These are phyloP conservation scores for Vigna angularis DNA, from an alignment of 306 rosid species.

Conservation along the genomic window DNA sequence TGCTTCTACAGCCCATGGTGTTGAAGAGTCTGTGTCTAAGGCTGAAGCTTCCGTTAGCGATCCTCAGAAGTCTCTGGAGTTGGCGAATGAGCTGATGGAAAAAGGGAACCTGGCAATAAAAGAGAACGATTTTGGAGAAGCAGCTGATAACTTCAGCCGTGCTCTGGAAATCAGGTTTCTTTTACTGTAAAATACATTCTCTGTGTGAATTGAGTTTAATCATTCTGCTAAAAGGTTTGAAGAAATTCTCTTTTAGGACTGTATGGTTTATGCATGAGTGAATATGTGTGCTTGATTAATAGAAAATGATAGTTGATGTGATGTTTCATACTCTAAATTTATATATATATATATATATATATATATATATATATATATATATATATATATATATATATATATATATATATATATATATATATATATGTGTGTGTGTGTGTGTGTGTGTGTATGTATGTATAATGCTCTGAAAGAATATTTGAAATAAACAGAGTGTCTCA, in stretches of 20 bases:
- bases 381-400: too few relatives aligned
- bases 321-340: slow-evolving; percentile 7
- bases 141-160: slow-evolving; percentile 89
- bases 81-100: slow-evolving; percentile 69
- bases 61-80: slow-evolving; percentile 59
- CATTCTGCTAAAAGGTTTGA: background rate
- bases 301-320: slow-evolving; percentile 18
- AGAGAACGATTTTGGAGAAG: slow-evolving; percentile 70
- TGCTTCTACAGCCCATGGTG: slow-evolving; percentile 47
- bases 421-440: too few relatives aligned
- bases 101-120: slow-evolving; percentile 76
- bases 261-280: slow-evolving; percentile 13
- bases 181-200: background rate
- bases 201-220: background rate
- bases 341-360: background rate
- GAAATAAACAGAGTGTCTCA: slow-evolving; percentile 64
- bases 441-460: too few relatives aligned
- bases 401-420: too few relatives aligned
- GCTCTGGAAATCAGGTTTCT: slow-evolving; percentile 91
- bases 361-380: too few relatives aligned
- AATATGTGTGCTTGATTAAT: background rate
- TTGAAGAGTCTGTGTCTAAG: slow-evolving; percentile 60
- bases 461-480: slow-evolving; percentile 35
- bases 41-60: slow-evolving; percentile 54
- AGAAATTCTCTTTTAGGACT: background rate